Percentiles rank a stretch among this genome's conserved stretches.
These are phyloP conservation scores for Aspergillus versicolor DNA, from an alignment of 2,329 filamentous ascomycete species.

Conservation along the genomic window DNA sequence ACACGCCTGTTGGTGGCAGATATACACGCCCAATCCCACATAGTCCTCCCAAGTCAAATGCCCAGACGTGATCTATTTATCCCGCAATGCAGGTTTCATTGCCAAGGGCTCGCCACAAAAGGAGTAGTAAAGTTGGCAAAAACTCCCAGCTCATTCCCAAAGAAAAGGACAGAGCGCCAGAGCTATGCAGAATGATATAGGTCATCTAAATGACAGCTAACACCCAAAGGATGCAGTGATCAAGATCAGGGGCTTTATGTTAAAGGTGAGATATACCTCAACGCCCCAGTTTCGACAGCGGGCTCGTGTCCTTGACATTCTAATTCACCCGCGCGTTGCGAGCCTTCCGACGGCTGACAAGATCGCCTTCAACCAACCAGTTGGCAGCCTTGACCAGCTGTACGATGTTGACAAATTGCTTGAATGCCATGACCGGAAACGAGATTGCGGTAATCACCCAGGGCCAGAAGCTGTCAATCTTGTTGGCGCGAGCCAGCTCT, in stretches of 20 bases:
- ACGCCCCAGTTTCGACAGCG: not conserved
- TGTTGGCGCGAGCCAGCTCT: slow-evolving; percentile 90
- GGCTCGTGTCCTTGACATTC: not conserved
- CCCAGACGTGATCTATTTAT: slow-evolving; percentile 11
- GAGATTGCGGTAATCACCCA: slow-evolving; percentile 81
- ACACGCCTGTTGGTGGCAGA: slow-evolving; percentile 9
- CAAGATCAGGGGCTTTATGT: not conserved
- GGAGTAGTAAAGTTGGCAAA: slow-evolving; percentile 13
- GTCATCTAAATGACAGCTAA: slow-evolving; percentile 1
- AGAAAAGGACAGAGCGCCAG: slow-evolving; percentile 30
- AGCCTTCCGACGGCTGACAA: slow-evolving; percentile 58
- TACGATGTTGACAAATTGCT: slow-evolving; percentile 91
- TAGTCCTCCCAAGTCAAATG: slow-evolving; percentile 15
- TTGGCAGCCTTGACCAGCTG: slow-evolving; percentile 91
- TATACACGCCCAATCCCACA: slow-evolving; percentile 16
- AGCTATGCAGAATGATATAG: slow-evolving; percentile 29
- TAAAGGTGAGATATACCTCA: not conserved
- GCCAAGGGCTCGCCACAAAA: slow-evolving; percentile 16
- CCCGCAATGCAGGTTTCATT: not conserved
- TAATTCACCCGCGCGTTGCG: slow-evolving; percentile 35
- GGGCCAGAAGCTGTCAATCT: slow-evolving; percentile 74
- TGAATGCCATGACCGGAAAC: slow-evolving; percentile 82
- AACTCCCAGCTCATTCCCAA: slow-evolving; percentile 11
- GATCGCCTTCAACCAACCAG: slow-evolving; percentile 90
- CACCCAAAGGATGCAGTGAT: not conserved